These are phyloP conservation scores for Fomitiporia mediterranea DNA, from an alignment of 1,284 basidiomycete genomes.

Conservation along the genomic window DNA sequence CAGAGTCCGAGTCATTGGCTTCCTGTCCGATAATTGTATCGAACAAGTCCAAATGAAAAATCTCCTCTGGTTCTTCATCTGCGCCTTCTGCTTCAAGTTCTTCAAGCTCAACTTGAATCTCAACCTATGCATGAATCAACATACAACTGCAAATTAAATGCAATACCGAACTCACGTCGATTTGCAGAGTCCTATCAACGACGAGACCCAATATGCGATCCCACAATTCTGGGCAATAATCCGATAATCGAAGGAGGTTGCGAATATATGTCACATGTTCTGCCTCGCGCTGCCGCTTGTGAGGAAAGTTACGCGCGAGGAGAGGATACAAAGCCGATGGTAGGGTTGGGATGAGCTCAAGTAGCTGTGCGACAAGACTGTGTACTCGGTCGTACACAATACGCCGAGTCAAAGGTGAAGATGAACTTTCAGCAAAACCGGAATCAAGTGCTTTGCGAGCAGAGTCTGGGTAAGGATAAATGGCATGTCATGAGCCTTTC, in stretches of 20 bases:
- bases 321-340: slow-evolving; percentile 83
- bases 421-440: slow-evolving; percentile 57
- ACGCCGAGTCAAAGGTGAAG: slow-evolving; percentile 70
- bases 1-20: slow-evolving; percentile 47
- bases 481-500: background rate
- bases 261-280: slow-evolving; percentile 89
- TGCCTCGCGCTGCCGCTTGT: slow-evolving; percentile 83
- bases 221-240: slow-evolving; percentile 87
- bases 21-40: slow-evolving; percentile 77
- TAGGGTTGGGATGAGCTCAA: slow-evolving; percentile 87
- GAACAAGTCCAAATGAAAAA: slow-evolving; percentile 81
- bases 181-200: slow-evolving; percentile 88
- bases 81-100: slow-evolving; percentile 76
- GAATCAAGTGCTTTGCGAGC: slow-evolving; percentile 57
- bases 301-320: slow-evolving; percentile 83
- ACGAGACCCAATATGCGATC: slow-evolving; percentile 84
- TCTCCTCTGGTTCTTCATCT: slow-evolving; percentile 49
- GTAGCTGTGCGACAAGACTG: slow-evolving; percentile 76
- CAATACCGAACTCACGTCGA: slow-evolving; percentile 67
- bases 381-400: slow-evolving; percentile 87
- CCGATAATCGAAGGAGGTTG: slow-evolving; percentile 81
- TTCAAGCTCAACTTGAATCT: slow-evolving; percentile 94
- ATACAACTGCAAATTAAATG: slow-evolving; percentile 1
- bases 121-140: slow-evolving; percentile 56
- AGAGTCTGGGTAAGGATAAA: slow-evolving; percentile 46